Percentiles rank a stretch among this genome's conserved stretches.
Evolutionary conservation across 192 early-diverging fungal species (phyloP).

Genomic region (Entomortierella parvispora): DNA sequence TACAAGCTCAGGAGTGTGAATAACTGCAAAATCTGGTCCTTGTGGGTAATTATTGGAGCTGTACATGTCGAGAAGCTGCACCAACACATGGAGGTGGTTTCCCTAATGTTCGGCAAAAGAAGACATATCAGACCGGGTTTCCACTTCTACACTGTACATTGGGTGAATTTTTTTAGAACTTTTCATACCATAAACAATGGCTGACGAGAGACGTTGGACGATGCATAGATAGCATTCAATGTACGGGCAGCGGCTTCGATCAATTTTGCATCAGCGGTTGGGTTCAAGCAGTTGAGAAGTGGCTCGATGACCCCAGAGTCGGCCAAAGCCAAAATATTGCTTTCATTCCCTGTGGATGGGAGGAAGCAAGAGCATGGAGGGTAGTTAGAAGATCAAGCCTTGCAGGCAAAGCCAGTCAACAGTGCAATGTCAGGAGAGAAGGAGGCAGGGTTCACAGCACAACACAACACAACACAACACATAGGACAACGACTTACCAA

Average conservation of each 20-base stretch:
- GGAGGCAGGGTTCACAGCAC: background rate
- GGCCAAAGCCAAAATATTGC: constrained; percentile 67
- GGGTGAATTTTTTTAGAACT: background rate
- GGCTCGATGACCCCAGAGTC: constrained; percentile 66
- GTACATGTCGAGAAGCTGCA: constrained; percentile 59
- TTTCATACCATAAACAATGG: constrained; percentile 59
- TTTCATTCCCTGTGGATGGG: constrained; percentile 61
- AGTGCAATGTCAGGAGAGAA: background rate
- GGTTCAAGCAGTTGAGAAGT: constrained; percentile 59
- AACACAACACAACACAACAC: background rate
- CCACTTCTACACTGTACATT: background rate
- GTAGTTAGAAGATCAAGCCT: background rate
- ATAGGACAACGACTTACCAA: constrained; percentile 54
- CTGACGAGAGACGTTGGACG: constrained; percentile 59
- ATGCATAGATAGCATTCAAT: constrained; percentile 71
- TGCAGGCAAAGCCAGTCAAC: background rate
- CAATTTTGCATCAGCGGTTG: constrained; percentile 56
- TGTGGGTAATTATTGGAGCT: constrained; percentile 41
- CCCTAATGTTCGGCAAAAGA: constrained; percentile 32
- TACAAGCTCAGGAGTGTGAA: constrained; percentile 71
- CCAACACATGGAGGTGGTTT: constrained; percentile 56
- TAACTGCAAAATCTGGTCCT: constrained; percentile 31
- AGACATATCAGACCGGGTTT: background rate
- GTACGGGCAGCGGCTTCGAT: constrained; percentile 76
- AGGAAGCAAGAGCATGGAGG: constrained; percentile 1